Evolutionary conservation across 140 eudicot genomes (phyloP).

Genomic region (Senecio squalidus): DNA sequence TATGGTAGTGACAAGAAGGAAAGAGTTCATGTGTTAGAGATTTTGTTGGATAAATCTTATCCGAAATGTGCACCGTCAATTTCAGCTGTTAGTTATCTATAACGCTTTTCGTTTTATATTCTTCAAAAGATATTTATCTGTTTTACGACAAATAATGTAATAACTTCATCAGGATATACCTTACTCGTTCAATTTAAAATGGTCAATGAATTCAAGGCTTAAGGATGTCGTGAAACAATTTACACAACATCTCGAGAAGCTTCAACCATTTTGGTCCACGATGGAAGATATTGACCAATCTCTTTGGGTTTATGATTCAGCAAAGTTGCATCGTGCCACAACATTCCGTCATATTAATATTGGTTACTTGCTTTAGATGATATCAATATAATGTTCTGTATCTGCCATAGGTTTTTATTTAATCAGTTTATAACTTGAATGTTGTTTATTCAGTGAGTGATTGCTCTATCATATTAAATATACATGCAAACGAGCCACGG

Average conservation of each 20-base stretch:
- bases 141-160: constrained; percentile 4
- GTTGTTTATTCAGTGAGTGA: constrained; percentile 46
- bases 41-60: constrained; percentile 47
- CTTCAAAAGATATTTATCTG: neutral
- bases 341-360: constrained; percentile 54
- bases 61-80: constrained; percentile 65
- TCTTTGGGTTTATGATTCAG: constrained; percentile 50
- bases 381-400: no score
- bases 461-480: constrained; percentile 47
- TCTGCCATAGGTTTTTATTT: no score
- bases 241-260: constrained; percentile 70
- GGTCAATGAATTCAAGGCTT: constrained; percentile 58
- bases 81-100: constrained; percentile 61
- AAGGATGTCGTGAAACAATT: constrained; percentile 64
- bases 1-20: constrained; percentile 63
- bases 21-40: constrained; percentile 69
- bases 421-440: no score
- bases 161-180: constrained; percentile 58
- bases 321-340: constrained; percentile 44
- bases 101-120: constrained; percentile 11
- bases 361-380: constrained; percentile 32
- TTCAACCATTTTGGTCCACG: constrained; percentile 70
- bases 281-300: constrained; percentile 59
- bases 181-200: constrained; percentile 45
- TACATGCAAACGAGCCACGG: constrained; percentile 50